phyloP scores from a whole-genome alignment of 2,329 filamentous ascomycete genomes.

The Fusarium fracticaudum region DNA sequence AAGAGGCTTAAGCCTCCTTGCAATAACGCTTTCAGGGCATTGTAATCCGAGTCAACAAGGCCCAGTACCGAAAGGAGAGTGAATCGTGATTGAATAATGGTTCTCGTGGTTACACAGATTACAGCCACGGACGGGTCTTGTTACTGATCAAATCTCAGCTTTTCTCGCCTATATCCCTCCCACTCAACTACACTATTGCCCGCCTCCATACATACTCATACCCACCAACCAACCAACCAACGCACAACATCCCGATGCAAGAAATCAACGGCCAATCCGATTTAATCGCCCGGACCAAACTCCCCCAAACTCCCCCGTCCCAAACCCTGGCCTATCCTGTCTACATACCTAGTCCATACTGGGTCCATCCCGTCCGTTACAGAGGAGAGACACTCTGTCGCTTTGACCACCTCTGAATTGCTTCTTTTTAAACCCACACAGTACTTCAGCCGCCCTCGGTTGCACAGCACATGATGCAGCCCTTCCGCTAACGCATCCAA shows the following conservation, averaged over 20 bases:
- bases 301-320: neutral
- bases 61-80: neutral
- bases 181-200: neutral
- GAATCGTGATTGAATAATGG: neutral
- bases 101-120: neutral
- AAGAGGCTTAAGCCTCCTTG: neutral
- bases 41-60: neutral
- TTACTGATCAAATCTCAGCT: neutral
- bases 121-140: neutral
- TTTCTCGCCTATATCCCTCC: neutral
- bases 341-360: neutral
- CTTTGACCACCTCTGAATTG: slow-evolving; percentile 9
- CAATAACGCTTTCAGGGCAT: neutral
- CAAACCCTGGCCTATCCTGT: neutral
- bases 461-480: slow-evolving; percentile 13
- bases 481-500: neutral
- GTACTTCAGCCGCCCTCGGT: neutral
- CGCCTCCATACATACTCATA: neutral
- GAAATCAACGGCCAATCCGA: slow-evolving; percentile 7
- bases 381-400: neutral
- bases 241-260: slow-evolving; percentile 19
- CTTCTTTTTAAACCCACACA: neutral
- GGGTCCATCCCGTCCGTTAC: too few species aligned
- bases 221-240: neutral
- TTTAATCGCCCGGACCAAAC: neutral